Conservation (phyloP, 176 grass and related monocot genomes). For the Eragrostis curvula region DNA sequence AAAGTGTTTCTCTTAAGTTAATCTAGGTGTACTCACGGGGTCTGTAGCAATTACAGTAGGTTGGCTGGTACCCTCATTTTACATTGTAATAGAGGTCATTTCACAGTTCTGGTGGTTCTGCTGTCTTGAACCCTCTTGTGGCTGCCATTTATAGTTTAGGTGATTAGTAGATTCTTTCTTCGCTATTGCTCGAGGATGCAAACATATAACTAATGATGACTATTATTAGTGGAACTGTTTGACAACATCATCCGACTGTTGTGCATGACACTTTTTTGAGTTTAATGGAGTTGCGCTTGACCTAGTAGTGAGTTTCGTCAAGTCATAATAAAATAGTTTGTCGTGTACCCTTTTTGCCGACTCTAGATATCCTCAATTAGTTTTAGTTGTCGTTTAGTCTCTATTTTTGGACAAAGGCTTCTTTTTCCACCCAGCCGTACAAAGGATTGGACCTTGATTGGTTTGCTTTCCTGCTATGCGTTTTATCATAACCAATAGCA, state of each 20-base stretch:
- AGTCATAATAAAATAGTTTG: neutral
- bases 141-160: neutral
- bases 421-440: neutral
- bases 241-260: neutral
- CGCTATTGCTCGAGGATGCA: neutral
- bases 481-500: neutral
- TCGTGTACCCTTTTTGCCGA: neutral
- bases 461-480: neutral
- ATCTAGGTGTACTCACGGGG: neutral
- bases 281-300: neutral
- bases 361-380: neutral
- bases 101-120: neutral
- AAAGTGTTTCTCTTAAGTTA: neutral
- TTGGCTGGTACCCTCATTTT: neutral
- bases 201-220: neutral
- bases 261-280: neutral
- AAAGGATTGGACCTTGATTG: neutral
- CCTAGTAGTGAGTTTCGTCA: neutral
- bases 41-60: neutral
- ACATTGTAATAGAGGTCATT: constrained; percentile 1
- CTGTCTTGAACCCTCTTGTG: neutral
- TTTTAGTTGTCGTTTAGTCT: neutral
- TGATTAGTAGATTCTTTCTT: neutral
- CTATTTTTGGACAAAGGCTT: neutral
- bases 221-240: neutral